These are phyloP conservation scores for Acer campestre DNA, from an alignment of 345 rosid species.

Conservation along the genomic window DNA sequence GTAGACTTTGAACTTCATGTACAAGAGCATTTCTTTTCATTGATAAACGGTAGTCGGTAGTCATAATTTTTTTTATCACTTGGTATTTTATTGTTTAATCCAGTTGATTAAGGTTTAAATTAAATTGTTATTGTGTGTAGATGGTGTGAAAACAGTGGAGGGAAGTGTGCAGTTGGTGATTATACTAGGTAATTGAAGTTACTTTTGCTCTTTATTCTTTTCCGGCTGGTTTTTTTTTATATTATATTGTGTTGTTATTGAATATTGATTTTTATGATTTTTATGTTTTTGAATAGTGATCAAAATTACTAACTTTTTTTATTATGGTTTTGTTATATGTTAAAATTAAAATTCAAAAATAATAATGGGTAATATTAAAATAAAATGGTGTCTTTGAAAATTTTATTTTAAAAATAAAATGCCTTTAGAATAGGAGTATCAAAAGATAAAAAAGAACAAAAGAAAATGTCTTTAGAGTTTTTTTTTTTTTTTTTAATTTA, in stretches of 20 bases:
- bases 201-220: not conserved
- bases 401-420: no score
- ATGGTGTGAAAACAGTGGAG: conserved; percentile 49
- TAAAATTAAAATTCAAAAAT: no score
- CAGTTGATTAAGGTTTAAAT: conserved; percentile 5
- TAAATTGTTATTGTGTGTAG: conserved; percentile 28
- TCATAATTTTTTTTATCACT: not conserved
- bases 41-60: conserved; percentile 38
- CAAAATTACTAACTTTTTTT: no score
- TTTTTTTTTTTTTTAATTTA: no score
- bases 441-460: no score
- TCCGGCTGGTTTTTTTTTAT: not conserved
- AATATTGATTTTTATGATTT: not conserved
- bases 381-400: no score
- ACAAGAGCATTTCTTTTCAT: conserved; percentile 52
- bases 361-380: no score
- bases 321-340: no score
- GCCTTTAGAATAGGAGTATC: no score
- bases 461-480: no score
- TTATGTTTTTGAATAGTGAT: no score
- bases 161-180: conserved; percentile 42
- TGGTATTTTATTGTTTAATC: not conserved
- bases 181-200: conserved; percentile 36
- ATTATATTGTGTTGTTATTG: no score
- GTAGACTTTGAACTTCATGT: conserved; percentile 42